These are phyloP conservation scores for Candida awuae DNA, from an alignment of 805 yeast genomes.

Conservation along the genomic window DNA sequence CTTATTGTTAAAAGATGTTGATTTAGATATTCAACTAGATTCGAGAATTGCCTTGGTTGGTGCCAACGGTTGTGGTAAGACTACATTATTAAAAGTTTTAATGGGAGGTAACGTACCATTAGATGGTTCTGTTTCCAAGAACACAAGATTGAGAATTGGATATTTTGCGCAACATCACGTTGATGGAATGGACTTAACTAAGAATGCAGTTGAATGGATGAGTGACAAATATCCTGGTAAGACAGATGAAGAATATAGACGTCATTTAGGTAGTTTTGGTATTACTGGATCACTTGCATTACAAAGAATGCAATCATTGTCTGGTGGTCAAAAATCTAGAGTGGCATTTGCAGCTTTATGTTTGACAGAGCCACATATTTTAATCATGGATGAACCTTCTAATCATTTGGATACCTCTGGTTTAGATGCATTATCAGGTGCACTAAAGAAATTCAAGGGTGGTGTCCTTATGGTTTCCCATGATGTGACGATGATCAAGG, in stretches of 20 bases:
- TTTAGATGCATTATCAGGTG: constrained; percentile 90
- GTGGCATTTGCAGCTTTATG: constrained; percentile 97
- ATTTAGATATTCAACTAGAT: constrained; percentile 84
- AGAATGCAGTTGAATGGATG: constrained; percentile 93
- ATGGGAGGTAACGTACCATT: constrained; percentile 71
- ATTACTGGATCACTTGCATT: constrained; percentile 90
- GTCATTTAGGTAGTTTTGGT: constrained; percentile 95
- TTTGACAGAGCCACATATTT: constrained; percentile 80
- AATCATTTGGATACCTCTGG: constrained; percentile 98
- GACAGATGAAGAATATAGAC: constrained; percentile 92
- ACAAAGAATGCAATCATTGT: constrained; percentile 79
- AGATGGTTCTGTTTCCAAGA: constrained; percentile 69
- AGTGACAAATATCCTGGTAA: constrained; percentile 83
- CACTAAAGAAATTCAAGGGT: constrained; percentile 81
- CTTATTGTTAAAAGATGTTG: constrained; percentile 66
- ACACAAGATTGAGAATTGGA: constrained; percentile 85
- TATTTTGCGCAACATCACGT: constrained; percentile 98
- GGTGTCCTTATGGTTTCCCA: constrained; percentile 97
- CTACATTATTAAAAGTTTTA: constrained; percentile 80
- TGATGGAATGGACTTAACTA: constrained; percentile 85
- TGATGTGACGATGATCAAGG: constrained; percentile 85
- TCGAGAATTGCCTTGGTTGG: constrained; percentile 96
- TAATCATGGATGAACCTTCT: constrained; percentile 94
- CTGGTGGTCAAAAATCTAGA: constrained; percentile 98
- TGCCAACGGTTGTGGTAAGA: constrained; percentile 99